Evolutionary conservation across 2,329 filamentous ascomycete species (phyloP), one percentile per base, ranked within the genome.

Genomic region (Fusarium verrucosum): DNA sequence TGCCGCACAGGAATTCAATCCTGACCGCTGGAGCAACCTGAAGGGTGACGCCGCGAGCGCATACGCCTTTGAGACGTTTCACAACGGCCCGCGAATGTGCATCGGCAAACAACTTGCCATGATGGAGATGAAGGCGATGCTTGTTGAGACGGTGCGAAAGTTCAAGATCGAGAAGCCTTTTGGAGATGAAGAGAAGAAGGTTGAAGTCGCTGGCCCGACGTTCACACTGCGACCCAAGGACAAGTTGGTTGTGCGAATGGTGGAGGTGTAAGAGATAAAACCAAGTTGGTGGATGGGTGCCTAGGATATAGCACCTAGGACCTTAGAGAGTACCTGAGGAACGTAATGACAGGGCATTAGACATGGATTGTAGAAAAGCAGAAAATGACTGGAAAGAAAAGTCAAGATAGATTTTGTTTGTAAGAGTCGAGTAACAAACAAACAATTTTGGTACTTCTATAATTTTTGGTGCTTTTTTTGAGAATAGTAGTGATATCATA

Each of bases 111-210:
- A 66, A 10, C 75, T 76, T 26, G 70, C 77, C 1, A 54, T 76
- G 43, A 55, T 79, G 46, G 77, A 79, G 65, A 74, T 79, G 64
- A 80, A 80, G 69, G 63, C 70, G 5, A 68, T 78, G 7, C 33
- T 80, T 11, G 59, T 73, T 4, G 73, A 75, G 54, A 52, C 79
- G 41, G 57, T 78, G 23, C 59, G 62, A 4, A 66, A 65, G 20
- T 80, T 77, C 56, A 56, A 56, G 16, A 70, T 78, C 22, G 62
- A 74, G 26, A 58, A 50, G 28, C 68, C 60, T 13, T 17, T 50
- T 17, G 61, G 64, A 7, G 53, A 35, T 7, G 60, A 63, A 20
- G 54, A 57, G 3, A 68, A 66, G 23, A 36, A 37, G 3, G 63
- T 72, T 37, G 62, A 67, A 62, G 55, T 73, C 30, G 66, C 52